Conservation (phyloP, 768 basidiomycete species). For the Boletus insuetus region DNA sequence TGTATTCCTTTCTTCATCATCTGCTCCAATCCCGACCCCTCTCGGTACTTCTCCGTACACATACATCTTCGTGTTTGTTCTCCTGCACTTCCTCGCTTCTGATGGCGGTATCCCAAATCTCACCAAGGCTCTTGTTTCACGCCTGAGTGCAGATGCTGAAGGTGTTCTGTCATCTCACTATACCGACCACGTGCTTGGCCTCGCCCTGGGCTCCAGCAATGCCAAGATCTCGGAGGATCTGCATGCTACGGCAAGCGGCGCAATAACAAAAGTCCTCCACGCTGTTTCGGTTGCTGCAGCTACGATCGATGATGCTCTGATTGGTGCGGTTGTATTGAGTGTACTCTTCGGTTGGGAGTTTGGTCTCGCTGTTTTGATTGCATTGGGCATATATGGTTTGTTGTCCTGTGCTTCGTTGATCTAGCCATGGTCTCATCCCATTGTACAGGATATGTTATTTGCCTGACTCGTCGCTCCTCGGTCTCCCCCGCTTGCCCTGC, state of each 20-base stretch:
- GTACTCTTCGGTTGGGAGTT: conserved; percentile 64
- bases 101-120: conserved; percentile 73
- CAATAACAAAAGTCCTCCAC: conserved; percentile 17
- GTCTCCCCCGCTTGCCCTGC: conserved; percentile 8
- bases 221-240: conserved; percentile 72
- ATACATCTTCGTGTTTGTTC: conserved; percentile 65
- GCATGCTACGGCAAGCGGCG: conserved; percentile 2
- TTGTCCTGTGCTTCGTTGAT: not conserved
- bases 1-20: conserved; percentile 17
- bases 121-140: conserved; percentile 73
- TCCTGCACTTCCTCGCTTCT: conserved; percentile 70
- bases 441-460: conserved; percentile 16
- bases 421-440: not conserved
- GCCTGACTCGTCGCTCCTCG: conserved; percentile 7
- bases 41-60: conserved; percentile 57
- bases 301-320: conserved; percentile 73
- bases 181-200: conserved; percentile 82
- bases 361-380: conserved; percentile 62
- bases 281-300: conserved; percentile 65
- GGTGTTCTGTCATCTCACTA: conserved; percentile 57
- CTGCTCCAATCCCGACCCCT: conserved; percentile 19
- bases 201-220: conserved; percentile 82
- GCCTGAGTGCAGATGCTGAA: conserved; percentile 89
- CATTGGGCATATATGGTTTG: conserved; percentile 73
- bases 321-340: conserved; percentile 69